Base-by-base conservation (phyloP, 179 eudicot genomes). In the Silene vulgaris region DNA sequence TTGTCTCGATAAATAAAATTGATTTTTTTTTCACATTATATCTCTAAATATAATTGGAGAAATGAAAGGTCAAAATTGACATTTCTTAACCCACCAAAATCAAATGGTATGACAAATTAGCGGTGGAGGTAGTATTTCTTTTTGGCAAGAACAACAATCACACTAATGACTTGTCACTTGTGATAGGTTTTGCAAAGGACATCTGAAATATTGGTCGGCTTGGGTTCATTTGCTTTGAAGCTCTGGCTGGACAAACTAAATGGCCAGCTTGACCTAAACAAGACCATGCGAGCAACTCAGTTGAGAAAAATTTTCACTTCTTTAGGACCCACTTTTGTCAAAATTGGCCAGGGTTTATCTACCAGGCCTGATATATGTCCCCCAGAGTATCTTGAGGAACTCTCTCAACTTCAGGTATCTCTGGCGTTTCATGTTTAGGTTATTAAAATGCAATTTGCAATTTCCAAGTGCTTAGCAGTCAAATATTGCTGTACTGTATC, bases 281-380 rank as follows among this genome's bases (percentile, higher is more conserved):
- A 84, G 76, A 83, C 90, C 72, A 26, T 79, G 75, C 86, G 99
- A 67, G 99, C 99, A 32, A 62, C 81, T 59, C 80, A 89, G 69
- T 77, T 96, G 71, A 80, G 97, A 84, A 80, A 82, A 75, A 50
- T 87, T 74, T 87, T 96, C 76, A 96, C 97, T 11, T 77, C 86
- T 57, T 81, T 96, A 80, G 99, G 99, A 17, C 99, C 99, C 61
- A 96, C 99, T 64, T 96, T 96, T 80, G 96, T 96, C 59, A 96
- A 96, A 85, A 84, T 96, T 74, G 99, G 99, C 45, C 99, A 96
- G 83, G 99, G 99, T 20, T 85, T 96, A 81, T 96, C 99, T 5
- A 96, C 99, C 52, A 85, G 99, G 74, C 99, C 99, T 60, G 99
- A 96, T 79, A 75, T 96, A 19, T 96, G 99, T 66, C 99, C 99